Evolutionary conservation across 129 eudicot species (phyloP).

Genomic region (Saussurea involucrata): DNA sequence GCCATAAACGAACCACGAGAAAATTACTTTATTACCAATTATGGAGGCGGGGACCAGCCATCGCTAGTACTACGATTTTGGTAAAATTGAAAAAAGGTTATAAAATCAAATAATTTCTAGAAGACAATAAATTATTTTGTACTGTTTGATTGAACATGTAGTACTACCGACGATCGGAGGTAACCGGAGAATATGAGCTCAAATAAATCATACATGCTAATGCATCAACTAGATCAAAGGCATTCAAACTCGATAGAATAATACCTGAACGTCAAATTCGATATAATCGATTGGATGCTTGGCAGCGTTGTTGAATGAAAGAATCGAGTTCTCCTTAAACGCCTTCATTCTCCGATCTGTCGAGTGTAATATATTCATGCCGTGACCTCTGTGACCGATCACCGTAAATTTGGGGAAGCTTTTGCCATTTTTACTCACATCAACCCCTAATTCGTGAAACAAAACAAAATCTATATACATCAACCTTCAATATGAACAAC

Average conservation of each 20-base stretch:
- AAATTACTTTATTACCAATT: too few species aligned
- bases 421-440: conserved; percentile 33
- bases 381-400: conserved; percentile 89
- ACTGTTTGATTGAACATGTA: neutral
- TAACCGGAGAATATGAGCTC: neutral
- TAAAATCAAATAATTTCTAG: neutral
- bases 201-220: neutral
- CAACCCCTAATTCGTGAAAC: conserved; percentile 30
- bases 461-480: neutral
- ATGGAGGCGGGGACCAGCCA: too few species aligned
- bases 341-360: conserved; percentile 84
- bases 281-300: conserved; percentile 56
- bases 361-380: conserved; percentile 80
- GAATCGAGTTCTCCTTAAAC: conserved; percentile 67
- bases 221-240: neutral
- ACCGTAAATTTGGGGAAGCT: conserved; percentile 53
- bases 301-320: conserved; percentile 76
- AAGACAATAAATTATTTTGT: neutral
- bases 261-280: conserved; percentile 97
- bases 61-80: too few species aligned
- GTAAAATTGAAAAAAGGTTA: too few species aligned
- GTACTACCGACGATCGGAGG: neutral
- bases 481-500: neutral
- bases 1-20: neutral
- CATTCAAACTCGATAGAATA: neutral